Evolutionary conservation across 2,329 filamentous ascomycete species (phyloP).

Genomic region (Arthrocladium fulminans): DNA sequence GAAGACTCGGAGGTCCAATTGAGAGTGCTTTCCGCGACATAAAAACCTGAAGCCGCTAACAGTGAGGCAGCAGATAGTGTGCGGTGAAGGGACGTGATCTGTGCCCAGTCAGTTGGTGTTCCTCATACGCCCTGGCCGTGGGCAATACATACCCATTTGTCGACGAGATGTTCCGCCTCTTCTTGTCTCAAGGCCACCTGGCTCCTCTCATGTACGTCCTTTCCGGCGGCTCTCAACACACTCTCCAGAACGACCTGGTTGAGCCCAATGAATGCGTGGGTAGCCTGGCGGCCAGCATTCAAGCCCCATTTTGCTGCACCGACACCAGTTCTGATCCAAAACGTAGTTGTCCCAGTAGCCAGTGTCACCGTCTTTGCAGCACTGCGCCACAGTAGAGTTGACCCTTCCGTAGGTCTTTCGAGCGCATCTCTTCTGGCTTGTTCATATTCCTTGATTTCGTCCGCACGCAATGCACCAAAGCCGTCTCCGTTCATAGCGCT

Average conservation of each 20-base stretch:
- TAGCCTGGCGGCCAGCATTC: constrained; percentile 36
- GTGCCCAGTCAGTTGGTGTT: no score
- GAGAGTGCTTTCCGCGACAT: constrained; percentile 37
- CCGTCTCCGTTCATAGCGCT: neutral
- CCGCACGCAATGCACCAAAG: neutral
- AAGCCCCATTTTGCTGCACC: constrained; percentile 37
- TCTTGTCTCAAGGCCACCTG: constrained; percentile 39
- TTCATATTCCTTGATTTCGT: constrained; percentile 6
- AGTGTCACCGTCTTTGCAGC: constrained; percentile 38
- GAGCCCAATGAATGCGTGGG: constrained; percentile 37
- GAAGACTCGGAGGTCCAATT: constrained; percentile 36
- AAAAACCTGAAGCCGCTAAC: constrained; percentile 39
- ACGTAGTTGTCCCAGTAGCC: constrained; percentile 37
- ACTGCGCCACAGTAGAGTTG: constrained; percentile 35
- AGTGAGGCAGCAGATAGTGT: constrained; percentile 40
- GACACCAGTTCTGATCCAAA: constrained; percentile 36
- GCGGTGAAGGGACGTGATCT: constrained; percentile 34
- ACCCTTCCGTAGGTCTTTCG: constrained; percentile 24
- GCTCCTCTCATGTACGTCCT: constrained; percentile 34
- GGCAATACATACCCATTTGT: constrained; percentile 24
- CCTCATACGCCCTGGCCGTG: no score
- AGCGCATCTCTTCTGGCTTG: constrained; percentile 19
- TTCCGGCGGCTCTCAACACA: constrained; percentile 36
- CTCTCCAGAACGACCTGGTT: constrained; percentile 38
- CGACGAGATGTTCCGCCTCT: constrained; percentile 32